Percentiles rank a stretch among this genome's conserved stretches.
These are phyloP conservation scores for Sinapis alba DNA, from an alignment of 441 rosid species.

Conservation along the genomic window DNA sequence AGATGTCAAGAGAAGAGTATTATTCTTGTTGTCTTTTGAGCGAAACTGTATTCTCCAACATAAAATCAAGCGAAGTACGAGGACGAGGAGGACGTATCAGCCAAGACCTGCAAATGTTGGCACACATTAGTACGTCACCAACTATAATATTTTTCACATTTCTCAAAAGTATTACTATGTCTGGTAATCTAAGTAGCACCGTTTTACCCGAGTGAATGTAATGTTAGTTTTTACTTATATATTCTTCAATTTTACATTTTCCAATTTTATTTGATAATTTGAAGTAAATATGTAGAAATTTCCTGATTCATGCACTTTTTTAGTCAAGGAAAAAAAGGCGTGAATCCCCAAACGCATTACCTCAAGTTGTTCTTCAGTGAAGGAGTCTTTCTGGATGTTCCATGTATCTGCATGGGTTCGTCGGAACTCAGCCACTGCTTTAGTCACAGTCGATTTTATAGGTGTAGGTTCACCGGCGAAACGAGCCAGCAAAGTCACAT, in stretches of 20 bases:
- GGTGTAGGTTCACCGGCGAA: slow-evolving; percentile 91
- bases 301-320: neutral
- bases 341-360: slow-evolving; percentile 41
- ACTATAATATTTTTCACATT: neutral
- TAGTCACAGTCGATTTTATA: slow-evolving; percentile 59
- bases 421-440: slow-evolving; percentile 89
- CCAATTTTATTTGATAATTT: neutral
- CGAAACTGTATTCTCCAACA: slow-evolving; percentile 6
- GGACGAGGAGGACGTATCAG: slow-evolving; percentile 94
- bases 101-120: slow-evolving; percentile 72
- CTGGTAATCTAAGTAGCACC: neutral
- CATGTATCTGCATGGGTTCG: slow-evolving; percentile 99
- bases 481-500: slow-evolving; percentile 85
- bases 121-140: slow-evolving; percentile 12
- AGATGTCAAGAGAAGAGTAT: slow-evolving; percentile 4
- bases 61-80: slow-evolving; percentile 85
- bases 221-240: slow-evolving; percentile 4
- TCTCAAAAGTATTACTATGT: neutral
- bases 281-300: neutral
- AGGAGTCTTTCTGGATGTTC: slow-evolving; percentile 90
- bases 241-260: neutral
- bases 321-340: neutral
- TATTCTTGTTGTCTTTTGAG: slow-evolving; percentile 13
- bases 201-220: neutral
- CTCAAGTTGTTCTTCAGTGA: slow-evolving; percentile 99